Conservation (phyloP, 441 rosid species). For the Capsella rubella region DNA sequence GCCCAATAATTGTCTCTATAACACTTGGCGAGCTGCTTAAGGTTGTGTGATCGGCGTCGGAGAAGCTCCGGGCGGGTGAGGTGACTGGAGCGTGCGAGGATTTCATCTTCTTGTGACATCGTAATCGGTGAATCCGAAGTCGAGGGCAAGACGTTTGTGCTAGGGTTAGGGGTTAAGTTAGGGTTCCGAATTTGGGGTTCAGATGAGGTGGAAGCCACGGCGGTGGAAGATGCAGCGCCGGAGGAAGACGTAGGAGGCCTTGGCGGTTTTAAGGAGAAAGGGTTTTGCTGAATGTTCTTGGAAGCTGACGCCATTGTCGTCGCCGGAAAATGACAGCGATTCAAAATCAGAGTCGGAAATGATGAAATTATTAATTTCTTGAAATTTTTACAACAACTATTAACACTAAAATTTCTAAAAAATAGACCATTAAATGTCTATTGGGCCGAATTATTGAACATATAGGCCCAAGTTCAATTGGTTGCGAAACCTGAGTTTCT, state of each 20-base stretch:
- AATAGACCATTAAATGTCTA: background rate
- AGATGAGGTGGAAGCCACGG: slow-evolving; percentile 5
- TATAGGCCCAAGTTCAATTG: background rate
- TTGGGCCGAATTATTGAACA: background rate
- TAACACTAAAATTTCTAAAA: background rate
- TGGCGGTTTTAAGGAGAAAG: slow-evolving; percentile 55
- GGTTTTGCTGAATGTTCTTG: slow-evolving; percentile 41
- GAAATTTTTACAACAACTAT: background rate
- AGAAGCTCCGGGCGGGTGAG: slow-evolving; percentile 52
- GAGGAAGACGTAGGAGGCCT: slow-evolving; percentile 47
- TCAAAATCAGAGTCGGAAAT: background rate
- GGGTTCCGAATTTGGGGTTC: slow-evolving; percentile 40
- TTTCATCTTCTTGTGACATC: slow-evolving; percentile 48
- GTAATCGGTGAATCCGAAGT: slow-evolving; percentile 44
- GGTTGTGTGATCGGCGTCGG: slow-evolving; percentile 62
- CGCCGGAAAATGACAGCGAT: background rate
- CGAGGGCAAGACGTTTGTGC: slow-evolving; percentile 20
- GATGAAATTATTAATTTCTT: background rate
- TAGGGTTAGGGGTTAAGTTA: slow-evolving; percentile 19
- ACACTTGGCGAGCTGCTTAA: slow-evolving; percentile 69
- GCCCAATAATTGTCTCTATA: slow-evolving; percentile 87
- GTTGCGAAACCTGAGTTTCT: background rate
- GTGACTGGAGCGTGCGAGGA: slow-evolving; percentile 64
- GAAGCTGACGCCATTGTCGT: slow-evolving; percentile 57
- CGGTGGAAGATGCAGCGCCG: background rate